Evolutionary conservation across 371 early-diverging fungal genomes (phyloP), one percentile per base, ranked within the genome.

Genomic region (Conidiobolus incongruus): DNA sequence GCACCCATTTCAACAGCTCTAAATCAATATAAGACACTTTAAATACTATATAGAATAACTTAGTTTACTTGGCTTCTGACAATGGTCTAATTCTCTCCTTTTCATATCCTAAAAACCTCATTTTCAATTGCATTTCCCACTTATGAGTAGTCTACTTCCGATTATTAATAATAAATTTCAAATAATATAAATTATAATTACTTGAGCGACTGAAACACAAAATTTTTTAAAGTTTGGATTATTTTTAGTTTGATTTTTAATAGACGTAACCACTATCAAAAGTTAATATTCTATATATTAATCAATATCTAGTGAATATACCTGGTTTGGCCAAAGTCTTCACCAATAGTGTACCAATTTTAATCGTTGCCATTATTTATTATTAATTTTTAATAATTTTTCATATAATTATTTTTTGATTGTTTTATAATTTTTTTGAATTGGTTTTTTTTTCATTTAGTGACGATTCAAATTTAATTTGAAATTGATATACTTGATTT

Each of bases 1-100:
- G 87, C 81, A 1, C 88, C 91, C 10, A 73, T 69, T 52, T 91
- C 88, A 26, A 91, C 70, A 29, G 91, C 91, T 42, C 78, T 70
- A 44, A 21, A 20, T n/a, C 5, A 17, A 40, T 15, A 30, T 28
- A 34, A 22, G 10, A 19, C 23, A 15, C 13, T 16, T 33, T n/a
- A 22, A 6, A 17, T 13, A 20, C 31, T 21, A 1, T 10, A n/a
- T 4, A 6, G 10, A 28, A 15, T 26, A 28, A 28, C 4, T 4
- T 23, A 13, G 21, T 26, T 20, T 59, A 68, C 69, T 58, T 74
- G 2, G 75, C 70, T 42, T 87, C 85, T 53, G 80, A 81, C 21
- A 84, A 60, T 5, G 88, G 88, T 34, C 81, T 73, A 45, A 91
- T 81, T 34, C 71, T 61, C 48, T 81, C 72, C 44, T 66, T 66